phyloP scores from a whole-genome alignment of 2,329 filamentous ascomycete species.

The Penicillium capsulatum region DNA sequence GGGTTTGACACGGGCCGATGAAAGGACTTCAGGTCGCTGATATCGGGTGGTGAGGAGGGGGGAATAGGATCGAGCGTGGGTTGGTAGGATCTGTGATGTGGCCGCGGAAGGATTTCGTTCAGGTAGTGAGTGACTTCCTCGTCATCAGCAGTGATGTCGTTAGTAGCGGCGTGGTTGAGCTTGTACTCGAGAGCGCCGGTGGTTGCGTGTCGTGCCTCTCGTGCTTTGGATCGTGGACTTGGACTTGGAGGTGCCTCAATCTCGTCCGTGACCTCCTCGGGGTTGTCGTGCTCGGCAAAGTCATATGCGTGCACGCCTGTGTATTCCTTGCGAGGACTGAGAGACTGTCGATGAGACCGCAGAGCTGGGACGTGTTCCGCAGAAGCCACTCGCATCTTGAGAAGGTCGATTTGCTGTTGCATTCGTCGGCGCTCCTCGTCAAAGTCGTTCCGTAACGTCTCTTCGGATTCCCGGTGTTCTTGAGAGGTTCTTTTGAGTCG shows the following conservation, averaged over 20 bases:
- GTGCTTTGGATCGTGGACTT: constrained; percentile 34
- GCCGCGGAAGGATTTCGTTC: constrained; percentile 21
- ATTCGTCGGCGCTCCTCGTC: constrained; percentile 38
- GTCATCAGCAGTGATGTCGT: constrained; percentile 25
- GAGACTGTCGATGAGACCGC: constrained; percentile 19
- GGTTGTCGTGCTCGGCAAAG: constrained; percentile 20
- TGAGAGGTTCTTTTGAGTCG: constrained; percentile 34
- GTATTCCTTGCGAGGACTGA: constrained; percentile 29
- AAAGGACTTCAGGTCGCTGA: constrained; percentile 22
- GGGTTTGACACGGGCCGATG: constrained; percentile 21
- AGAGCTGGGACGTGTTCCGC: constrained; percentile 26
- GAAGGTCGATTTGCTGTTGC: constrained; percentile 37
- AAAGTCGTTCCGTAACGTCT: constrained; percentile 31
- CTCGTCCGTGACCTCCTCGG: constrained; percentile 29
- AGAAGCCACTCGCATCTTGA: constrained; percentile 31
- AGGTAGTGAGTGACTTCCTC: constrained; percentile 26
- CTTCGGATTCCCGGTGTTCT: constrained; percentile 37
- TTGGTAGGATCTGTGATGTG: constrained; percentile 10
- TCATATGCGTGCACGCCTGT: constrained; percentile 29
- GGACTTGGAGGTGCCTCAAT: constrained; percentile 33
- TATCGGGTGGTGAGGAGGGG: constrained; percentile 33
- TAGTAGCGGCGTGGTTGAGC: constrained; percentile 20
- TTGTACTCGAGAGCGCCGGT: constrained; percentile 23
- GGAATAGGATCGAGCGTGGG: constrained; percentile 15
- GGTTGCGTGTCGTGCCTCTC: constrained; percentile 18